Base-by-base conservation (phyloP, 1,284 basidiomycete species). In the Malassezia sp. region DNA sequence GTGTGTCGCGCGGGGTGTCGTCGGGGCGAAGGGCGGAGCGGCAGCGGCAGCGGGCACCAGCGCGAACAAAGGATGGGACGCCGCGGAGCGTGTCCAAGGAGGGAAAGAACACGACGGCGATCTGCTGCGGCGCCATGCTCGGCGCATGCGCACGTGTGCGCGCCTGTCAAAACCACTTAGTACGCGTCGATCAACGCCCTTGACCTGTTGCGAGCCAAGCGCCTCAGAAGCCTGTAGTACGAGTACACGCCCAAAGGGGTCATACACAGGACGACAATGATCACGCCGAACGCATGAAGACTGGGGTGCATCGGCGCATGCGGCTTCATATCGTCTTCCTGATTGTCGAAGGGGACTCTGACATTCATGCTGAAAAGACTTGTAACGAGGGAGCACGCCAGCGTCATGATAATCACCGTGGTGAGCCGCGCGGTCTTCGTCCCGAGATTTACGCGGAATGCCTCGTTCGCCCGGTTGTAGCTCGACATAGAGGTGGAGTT, bases 401-500 rank as follows among this genome's bases (percentile, higher is more conserved):
- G 63, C 34, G 83, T 77, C 1, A 77, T 79, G 34, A 87, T 75
- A 54, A 76, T 78, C 42, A 88, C 75, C 11, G 77, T 70, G 1
- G 81, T 79, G 7, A 90, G 81, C 81, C 2, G 80, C 12, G 30
- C 9, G 9, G 44, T 27, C 5, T 14, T 14, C 10, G n/a, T 31
- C 76, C 29, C 75, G 72, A 28, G 33, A 2, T 27, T 14, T 8
- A 38, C 12, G 6, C 39, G 35, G 15, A 43, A 42, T 5, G 24
- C 21, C 11, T 77, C 76, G 34, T 81, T 78, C 9, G 77, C 76
- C 1, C 83, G 73, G 2, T 80, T 77, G 2, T 93, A 77, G 52
- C 87, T 81, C 5, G 81, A 78, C 11, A 91, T 74, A 70, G 91
- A 93, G 1, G 80, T 80, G 1, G 84, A 84, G 64, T 93, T 87